Evolutionary conservation across 2,329 filamentous ascomycete species (phyloP).

Genomic region (Epichloe baconii): DNA sequence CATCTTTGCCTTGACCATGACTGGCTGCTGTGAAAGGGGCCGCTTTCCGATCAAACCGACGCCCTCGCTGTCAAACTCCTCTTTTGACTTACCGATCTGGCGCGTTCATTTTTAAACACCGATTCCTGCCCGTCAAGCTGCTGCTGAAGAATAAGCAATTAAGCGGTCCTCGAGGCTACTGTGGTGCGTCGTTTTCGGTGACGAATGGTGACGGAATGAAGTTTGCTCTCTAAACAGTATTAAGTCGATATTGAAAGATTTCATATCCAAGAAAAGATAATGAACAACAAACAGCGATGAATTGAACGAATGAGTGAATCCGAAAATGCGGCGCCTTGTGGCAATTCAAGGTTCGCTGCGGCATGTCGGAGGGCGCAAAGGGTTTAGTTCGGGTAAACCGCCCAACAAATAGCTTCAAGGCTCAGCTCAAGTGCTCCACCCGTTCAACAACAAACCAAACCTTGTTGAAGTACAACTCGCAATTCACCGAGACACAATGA

Average conservation of each 20-base stretch:
- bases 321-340: not conserved
- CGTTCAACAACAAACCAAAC: not conserved
- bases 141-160: not conserved
- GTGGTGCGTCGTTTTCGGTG: not conserved
- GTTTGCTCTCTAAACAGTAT: too few relatives aligned
- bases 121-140: not conserved
- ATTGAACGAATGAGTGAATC: not conserved
- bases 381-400: conserved; percentile 19
- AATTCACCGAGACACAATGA: not conserved
- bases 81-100: conserved; percentile 36
- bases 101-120: conserved; percentile 33
- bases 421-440: too few relatives aligned
- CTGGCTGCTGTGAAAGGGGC: not conserved
- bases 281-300: not conserved
- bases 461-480: not conserved
- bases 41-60: not conserved
- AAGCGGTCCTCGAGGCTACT: not conserved
- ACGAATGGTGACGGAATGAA: not conserved
- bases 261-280: conserved; percentile 2
- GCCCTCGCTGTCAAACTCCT: not conserved
- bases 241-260: not conserved
- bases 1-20: not conserved
- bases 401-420: too few relatives aligned
- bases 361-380: conserved; percentile 7
- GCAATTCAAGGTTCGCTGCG: not conserved